Percentiles rank a stretch among this genome's conserved stretches.
Evolutionary conservation across 768 basidiomycete species (phyloP).

Genomic region (Tubosaeta sp.): DNA sequence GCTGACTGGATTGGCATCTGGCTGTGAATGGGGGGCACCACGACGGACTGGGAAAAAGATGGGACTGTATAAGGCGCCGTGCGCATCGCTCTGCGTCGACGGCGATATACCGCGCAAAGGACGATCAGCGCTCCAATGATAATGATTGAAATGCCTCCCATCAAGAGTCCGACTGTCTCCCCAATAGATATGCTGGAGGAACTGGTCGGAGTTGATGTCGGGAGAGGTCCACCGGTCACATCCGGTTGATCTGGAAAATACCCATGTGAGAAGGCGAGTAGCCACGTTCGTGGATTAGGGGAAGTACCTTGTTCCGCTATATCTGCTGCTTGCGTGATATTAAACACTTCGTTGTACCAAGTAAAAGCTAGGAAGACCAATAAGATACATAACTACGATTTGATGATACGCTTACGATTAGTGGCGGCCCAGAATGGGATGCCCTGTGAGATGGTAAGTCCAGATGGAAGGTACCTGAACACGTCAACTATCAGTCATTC

Average conservation of each 20-base stretch:
- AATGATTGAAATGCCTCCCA: constrained; percentile 15
- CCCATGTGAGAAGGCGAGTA: not conserved
- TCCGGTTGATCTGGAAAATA: constrained; percentile 6
- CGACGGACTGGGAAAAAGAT: not conserved
- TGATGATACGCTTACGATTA: constrained; percentile 15
- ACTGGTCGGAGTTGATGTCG: constrained; percentile 3
- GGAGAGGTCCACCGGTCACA: constrained; percentile 14
- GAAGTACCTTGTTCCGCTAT: constrained; percentile 10
- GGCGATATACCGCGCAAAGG: constrained; percentile 9
- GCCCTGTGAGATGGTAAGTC: constrained; percentile 5
- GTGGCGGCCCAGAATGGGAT: constrained; percentile 23
- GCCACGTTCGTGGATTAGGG: not conserved
- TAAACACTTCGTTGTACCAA: constrained; percentile 18
- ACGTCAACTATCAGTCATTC: not conserved
- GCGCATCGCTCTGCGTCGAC: constrained; percentile 2
- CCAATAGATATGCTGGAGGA: constrained; percentile 8
- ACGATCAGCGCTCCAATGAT: constrained; percentile 12
- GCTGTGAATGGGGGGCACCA: not conserved
- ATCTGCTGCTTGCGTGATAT: constrained; percentile 6
- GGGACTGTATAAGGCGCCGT: not conserved
- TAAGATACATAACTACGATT: not conserved
- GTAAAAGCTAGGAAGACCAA: constrained; percentile 10
- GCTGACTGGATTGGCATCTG: not conserved
- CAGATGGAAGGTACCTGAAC: constrained; percentile 23
- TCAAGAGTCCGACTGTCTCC: constrained; percentile 21